Evolutionary conservation across 2,329 filamentous ascomycete species (phyloP), one percentile per base, ranked within the genome.

Genomic region (Coccinonectria pachysandricola): DNA sequence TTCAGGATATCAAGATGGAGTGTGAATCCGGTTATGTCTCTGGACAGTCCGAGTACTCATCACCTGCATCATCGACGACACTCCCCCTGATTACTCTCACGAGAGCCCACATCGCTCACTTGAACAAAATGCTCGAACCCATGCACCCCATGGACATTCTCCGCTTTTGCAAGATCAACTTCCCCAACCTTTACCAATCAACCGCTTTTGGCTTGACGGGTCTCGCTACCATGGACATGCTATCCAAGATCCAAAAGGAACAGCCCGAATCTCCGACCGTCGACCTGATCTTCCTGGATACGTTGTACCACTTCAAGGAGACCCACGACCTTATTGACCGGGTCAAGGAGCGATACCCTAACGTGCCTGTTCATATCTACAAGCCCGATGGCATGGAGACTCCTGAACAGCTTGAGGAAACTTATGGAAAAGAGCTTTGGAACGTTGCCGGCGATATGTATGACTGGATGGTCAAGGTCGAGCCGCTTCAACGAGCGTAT

Each of bases 401-500:
- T 0, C 68, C 71, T 11, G 71, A 71, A 26, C 79, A 93, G 39
- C 95, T 98, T 49, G 80, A 85, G 53, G 64, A 70, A 35, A 78
- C 75, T 47, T 85, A 95, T 51, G 91, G 91, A 48, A 66, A 78
- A 51, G 73, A 75, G 40, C 64, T 96, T 24, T 98, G 87, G 77
- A 81, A 94, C 53, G 72, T 65, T 16, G 79, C 91, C 39, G 71
- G 86, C 25, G 83, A 95, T 49, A 71, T 88, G 48, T 98, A 98
- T 60, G 91, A 98, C 68, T 96, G 84, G 69, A 68, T 91, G 37
- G 91, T 87, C 61, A 98, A 98, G 66, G 91, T 98, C 24, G 91
- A 98, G 65, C 91, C 91, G 10, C 84, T 87, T 29, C 79, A 94
- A 60, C 77, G 91, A 35, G 85, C 91, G 6, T 96, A 95, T 59